Base-by-base conservation (phyloP, 1,284 basidiomycete species). In the Termitomyces sp. region DNA sequence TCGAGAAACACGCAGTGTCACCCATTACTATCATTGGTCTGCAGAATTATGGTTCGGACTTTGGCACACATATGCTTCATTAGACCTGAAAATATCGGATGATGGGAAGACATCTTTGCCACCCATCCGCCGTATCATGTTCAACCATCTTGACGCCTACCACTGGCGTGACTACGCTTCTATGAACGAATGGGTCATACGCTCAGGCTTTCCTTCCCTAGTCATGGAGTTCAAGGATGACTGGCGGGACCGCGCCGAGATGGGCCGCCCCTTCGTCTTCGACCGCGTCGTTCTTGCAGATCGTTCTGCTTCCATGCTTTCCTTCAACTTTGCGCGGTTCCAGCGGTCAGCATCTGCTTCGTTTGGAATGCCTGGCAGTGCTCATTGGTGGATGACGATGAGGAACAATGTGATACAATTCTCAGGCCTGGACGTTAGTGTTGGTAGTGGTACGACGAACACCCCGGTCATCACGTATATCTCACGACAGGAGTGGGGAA, bases 11-110 rank as follows among this genome's bases (percentile, higher is more conserved):
- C 19, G 44, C 39, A 89, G 88, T 68, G 79, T 92, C 57, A 84
- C 83, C 0, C 88, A 91, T 66, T 90, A 90, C 64, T 90, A 90
- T 66, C 87, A 91, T 64, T 94, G 88, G 81, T 84, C 88, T 30
- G 92, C 92, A 5, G 93, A 96, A 67, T 81, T 94, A 15, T 86
- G 90, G 70, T 91, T 92, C 58, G 92, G 92, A 43, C 81, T 94
- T 61, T 94, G 92, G 92, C 80, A 91, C 21, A 85, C 91, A 0
- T 94, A 94, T 66, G 82, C 90, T 33, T 85, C 88, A 1, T 76
- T 94, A 15, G 91, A 93, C 68, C 79, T 81, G 0, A 73, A 72
- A 24, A 91, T 93, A 58, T 70, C 83, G 9, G 61, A 79, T 0
- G 72, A 77, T 38, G 91, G 90, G 19, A 77, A 79, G 46, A 86